Percentiles rank a stretch among this genome's conserved stretches.
Evolutionary conservation across 371 early-diverging fungal genomes (phyloP).

Genomic region (Mortierella sp.): DNA sequence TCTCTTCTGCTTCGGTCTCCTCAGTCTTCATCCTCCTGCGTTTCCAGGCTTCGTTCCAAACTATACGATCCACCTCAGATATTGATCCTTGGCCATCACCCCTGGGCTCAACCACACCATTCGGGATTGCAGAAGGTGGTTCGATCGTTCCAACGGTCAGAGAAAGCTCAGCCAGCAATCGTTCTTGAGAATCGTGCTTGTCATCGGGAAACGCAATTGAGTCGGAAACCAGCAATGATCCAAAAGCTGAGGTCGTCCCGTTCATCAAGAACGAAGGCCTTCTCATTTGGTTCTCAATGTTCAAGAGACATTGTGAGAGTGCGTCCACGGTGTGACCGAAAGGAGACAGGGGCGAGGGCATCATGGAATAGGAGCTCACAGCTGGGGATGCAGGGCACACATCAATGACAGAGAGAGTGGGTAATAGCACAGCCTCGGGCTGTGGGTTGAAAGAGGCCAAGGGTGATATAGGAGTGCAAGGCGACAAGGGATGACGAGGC

Average conservation of each 20-base stretch:
- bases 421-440: neutral
- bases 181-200: conserved; percentile 8
- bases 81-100: neutral
- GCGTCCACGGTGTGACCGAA: conserved; percentile 4
- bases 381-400: neutral
- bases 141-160: conserved; percentile 10
- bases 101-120: neutral
- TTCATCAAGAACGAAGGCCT: conserved; percentile 44
- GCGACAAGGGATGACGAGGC: conserved; percentile 13
- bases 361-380: neutral
- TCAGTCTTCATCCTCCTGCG: conserved; percentile 16
- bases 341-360: conserved; percentile 7
- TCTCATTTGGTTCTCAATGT: conserved; percentile 39
- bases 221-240: conserved; percentile 19
- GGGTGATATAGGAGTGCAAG: conserved; percentile 2
- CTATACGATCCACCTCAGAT: conserved; percentile 28
- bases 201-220: neutral
- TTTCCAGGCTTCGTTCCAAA: conserved; percentile 35
- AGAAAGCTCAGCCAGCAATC: conserved; percentile 7
- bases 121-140: neutral
- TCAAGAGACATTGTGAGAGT: conserved; percentile 31
- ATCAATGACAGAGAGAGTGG: neutral
- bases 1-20: neutral
- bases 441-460: neutral
- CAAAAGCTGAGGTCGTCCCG: conserved; percentile 22